Conservation (phyloP, 2,329 filamentous ascomycete species). For the Curvularia verruculosa region DNA sequence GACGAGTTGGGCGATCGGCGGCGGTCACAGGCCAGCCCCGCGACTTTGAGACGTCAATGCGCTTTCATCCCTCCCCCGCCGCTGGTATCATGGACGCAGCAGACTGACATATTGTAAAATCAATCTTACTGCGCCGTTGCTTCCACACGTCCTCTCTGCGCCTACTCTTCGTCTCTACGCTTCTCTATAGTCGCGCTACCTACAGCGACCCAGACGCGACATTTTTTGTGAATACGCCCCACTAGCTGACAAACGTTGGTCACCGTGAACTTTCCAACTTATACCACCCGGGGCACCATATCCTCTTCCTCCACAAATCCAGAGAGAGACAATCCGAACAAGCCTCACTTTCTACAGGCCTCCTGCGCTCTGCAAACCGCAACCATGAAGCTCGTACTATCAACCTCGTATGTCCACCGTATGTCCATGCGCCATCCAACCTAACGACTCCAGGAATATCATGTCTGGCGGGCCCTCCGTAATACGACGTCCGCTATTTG, state of each 20-base stretch:
- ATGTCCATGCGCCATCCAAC: slow-evolving; percentile 9
- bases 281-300: background rate
- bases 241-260: slow-evolving; percentile 31
- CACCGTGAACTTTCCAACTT: background rate
- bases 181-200: background rate
- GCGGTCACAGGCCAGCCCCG: slow-evolving; percentile 29
- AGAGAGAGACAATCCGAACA: background rate
- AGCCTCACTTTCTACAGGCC: background rate
- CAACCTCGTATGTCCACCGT: slow-evolving; percentile 74
- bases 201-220: slow-evolving; percentile 7
- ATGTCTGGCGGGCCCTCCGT: slow-evolving; percentile 84
- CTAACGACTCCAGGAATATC: slow-evolving; percentile 76
- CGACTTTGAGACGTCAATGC: slow-evolving; percentile 33
- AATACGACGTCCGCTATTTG: slow-evolving; percentile 75
- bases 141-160: background rate
- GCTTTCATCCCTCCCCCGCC: slow-evolving; percentile 19
- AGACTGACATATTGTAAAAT: background rate
- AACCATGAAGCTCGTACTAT: slow-evolving; percentile 82
- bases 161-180: background rate
- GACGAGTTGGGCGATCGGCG: slow-evolving; percentile 24
- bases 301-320: background rate
- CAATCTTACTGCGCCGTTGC: slow-evolving; percentile 1
- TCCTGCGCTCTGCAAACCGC: background rate
- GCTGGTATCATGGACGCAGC: background rate
- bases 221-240: slow-evolving; percentile 13